Conservation (phyloP, 164 flowering plant species). For the Stephania cephalantha region DNA sequence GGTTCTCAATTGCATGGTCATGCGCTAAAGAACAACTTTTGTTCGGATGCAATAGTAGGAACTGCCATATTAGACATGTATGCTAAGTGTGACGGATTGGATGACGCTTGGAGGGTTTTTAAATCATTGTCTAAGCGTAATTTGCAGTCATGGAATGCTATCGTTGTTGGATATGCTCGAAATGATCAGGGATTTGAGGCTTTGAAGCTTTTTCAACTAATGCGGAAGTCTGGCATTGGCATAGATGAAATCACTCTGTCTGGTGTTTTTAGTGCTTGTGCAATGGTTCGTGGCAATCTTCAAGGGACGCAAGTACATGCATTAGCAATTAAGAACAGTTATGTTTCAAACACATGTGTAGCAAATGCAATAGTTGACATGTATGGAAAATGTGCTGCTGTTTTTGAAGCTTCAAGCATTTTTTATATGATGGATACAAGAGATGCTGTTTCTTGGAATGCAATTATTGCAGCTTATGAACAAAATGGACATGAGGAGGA, state of each 20-base stretch:
- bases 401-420: conserved; percentile 1
- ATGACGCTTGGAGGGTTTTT: conserved; percentile 5
- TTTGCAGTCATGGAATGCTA: conserved; percentile 11
- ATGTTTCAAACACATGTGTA: conserved; percentile 6
- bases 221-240: neutral
- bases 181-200: conserved; percentile 7
- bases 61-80: conserved; percentile 9
- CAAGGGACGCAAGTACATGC: conserved; percentile 4
- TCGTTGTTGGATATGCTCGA: conserved; percentile 11
- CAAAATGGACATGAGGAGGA: conserved; percentile 8
- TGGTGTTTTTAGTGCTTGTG: conserved; percentile 11
- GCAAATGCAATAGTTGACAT: conserved; percentile 7
- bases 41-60: neutral
- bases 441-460: conserved; percentile 12
- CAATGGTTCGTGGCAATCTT: neutral
- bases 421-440: conserved; percentile 8
- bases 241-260: conserved; percentile 1
- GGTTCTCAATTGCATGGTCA: conserved; percentile 7
- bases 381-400: conserved; percentile 11
- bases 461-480: conserved; percentile 12
- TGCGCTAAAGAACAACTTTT: conserved; percentile 9
- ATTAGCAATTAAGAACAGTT: conserved; percentile 1
- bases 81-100: neutral
- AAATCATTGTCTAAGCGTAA: neutral
- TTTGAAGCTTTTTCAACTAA: conserved; percentile 3